Percentiles rank a stretch among this genome's conserved stretches.
Evolutionary conservation across 768 basidiomycete genomes (phyloP).

Genomic region (Boletus subparvulus): DNA sequence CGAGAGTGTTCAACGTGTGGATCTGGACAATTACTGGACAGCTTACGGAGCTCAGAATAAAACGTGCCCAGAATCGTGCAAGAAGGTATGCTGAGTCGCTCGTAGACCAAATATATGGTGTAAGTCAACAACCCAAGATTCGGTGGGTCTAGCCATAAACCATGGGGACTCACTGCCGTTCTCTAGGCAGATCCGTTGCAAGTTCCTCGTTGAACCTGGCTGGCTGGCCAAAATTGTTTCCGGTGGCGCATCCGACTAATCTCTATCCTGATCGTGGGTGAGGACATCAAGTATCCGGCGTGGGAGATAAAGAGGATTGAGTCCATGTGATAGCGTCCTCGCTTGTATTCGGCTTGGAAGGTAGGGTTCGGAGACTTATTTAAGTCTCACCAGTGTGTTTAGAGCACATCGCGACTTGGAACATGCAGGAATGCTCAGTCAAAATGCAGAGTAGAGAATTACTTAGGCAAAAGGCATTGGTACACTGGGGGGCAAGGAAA

Average conservation of each 20-base stretch:
- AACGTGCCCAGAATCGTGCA: too few species aligned
- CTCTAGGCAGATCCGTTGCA: too few species aligned
- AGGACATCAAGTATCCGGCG: background rate
- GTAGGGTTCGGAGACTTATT: background rate
- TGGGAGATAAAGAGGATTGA: background rate
- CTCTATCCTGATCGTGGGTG: too few species aligned
- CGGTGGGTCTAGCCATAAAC: too few species aligned
- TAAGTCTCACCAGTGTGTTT: background rate
- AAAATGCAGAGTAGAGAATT: background rate
- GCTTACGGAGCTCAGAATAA: too few species aligned
- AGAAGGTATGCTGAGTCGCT: too few species aligned
- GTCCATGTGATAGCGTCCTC: background rate
- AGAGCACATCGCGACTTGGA: background rate
- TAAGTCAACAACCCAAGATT: too few species aligned
- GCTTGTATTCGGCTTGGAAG: background rate
- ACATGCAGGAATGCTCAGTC: background rate
- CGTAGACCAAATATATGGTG: too few species aligned
- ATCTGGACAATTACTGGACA: too few species aligned
- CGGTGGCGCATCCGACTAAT: too few species aligned
- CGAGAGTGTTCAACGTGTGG: background rate
- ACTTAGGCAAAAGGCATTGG: background rate
- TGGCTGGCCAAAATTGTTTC: too few species aligned
- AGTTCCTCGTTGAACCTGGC: background rate
- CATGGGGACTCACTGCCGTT: too few species aligned
- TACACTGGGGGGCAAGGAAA: background rate